Evolutionary conservation across 768 basidiomycete genomes (phyloP).

Genomic region (Lentinula sp.): DNA sequence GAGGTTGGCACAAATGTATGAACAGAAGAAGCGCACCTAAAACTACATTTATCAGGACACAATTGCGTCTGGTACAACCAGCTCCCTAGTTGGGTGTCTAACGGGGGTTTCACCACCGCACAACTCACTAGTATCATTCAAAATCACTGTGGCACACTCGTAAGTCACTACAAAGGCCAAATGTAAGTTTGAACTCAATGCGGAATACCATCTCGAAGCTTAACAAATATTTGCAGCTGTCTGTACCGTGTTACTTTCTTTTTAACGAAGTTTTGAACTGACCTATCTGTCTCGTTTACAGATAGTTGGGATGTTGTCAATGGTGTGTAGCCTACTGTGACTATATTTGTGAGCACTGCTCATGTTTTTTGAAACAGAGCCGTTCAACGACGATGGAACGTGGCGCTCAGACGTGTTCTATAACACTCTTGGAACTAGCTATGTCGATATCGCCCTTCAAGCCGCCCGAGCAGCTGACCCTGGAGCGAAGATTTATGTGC

Average conservation of each 20-base stretch:
- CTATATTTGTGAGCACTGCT: not conserved
- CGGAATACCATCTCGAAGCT: not conserved
- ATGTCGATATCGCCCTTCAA: constrained; percentile 43
- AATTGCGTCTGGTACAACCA: constrained; percentile 40
- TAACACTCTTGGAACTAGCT: constrained; percentile 41
- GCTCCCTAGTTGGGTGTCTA: constrained; percentile 31
- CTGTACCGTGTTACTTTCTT: not conserved
- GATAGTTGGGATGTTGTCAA: constrained; percentile 52
- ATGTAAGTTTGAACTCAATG: constrained; percentile 11
- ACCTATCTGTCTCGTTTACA: constrained; percentile 7
- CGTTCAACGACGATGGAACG: constrained; percentile 58
- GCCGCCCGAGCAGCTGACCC: constrained; percentile 52
- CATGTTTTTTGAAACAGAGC: constrained; percentile 23
- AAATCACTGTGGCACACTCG: constrained; percentile 27
- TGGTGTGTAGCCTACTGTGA: constrained; percentile 17
- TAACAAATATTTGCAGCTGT: not conserved
- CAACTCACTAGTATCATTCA: constrained; percentile 24
- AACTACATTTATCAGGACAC: constrained; percentile 13
- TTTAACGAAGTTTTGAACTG: not conserved
- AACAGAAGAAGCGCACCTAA: not conserved
- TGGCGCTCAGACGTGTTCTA: constrained; percentile 49
- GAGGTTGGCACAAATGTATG: constrained; percentile 15
- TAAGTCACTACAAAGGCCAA: constrained; percentile 32
- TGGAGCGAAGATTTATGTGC: constrained; percentile 48
- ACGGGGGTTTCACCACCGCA: constrained; percentile 20